Conservation (phyloP, 1,284 basidiomycete genomes). For the Melampsora americana region DNA sequence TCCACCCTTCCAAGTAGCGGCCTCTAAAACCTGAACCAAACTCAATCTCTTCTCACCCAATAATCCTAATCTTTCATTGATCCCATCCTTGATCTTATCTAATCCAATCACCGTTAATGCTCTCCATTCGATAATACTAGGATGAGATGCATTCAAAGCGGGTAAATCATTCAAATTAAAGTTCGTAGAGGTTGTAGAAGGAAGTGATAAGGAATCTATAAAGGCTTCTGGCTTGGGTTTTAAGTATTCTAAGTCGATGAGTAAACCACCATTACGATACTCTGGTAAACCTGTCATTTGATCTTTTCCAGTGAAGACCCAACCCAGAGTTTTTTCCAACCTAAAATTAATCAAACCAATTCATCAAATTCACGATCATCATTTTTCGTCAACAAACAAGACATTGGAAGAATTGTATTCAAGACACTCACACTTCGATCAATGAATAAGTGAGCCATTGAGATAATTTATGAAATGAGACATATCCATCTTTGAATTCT, state of each 20-base stretch:
- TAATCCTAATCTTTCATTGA: slow-evolving; percentile 64
- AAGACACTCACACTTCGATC: slow-evolving; percentile 51
- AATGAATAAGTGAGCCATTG: slow-evolving; percentile 68
- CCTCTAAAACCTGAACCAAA: slow-evolving; percentile 84
- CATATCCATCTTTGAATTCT: slow-evolving; percentile 65
- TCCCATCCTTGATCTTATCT: slow-evolving; percentile 71
- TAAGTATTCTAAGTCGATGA: slow-evolving; percentile 78
- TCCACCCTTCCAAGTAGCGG: slow-evolving; percentile 90
- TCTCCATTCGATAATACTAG: slow-evolving; percentile 91
- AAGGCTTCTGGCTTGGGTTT: slow-evolving; percentile 60
- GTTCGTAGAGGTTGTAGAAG: slow-evolving; percentile 50
- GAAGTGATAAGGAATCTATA: slow-evolving; percentile 46
- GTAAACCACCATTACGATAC: slow-evolving; percentile 84
- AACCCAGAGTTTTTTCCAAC: slow-evolving; percentile 69
- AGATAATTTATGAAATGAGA: slow-evolving; percentile 92
- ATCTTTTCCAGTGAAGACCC: slow-evolving; percentile 71
- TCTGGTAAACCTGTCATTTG: slow-evolving; percentile 80
- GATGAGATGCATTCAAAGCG: slow-evolving; percentile 68
- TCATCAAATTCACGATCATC: too few relatives aligned
- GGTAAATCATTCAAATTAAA: slow-evolving; percentile 61
- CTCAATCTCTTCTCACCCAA: slow-evolving; percentile 59
- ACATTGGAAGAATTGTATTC: background rate
- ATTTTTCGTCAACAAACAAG: too few relatives aligned
- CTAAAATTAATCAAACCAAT: slow-evolving; percentile 47
- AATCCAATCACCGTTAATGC: slow-evolving; percentile 88